A percentile compares a stretch with the other conserved stretches of the same genome.
These are phyloP conservation scores for Ceratocystis albifundus DNA, from an alignment of 2,329 filamentous ascomycete species.

Conservation along the genomic window DNA sequence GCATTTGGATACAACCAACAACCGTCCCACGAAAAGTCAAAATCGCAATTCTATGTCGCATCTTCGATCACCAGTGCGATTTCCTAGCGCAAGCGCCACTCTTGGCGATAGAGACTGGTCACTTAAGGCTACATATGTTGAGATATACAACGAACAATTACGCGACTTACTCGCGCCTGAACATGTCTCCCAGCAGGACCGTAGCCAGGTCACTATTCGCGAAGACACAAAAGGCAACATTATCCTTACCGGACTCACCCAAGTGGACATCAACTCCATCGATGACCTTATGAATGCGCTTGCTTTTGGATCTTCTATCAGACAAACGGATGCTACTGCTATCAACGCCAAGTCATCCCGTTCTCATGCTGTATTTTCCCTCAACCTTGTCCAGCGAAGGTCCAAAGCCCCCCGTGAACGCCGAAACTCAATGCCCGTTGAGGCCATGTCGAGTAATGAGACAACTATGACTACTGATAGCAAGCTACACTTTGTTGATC, in stretches of 20 bases:
- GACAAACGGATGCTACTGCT: constrained; percentile 91
- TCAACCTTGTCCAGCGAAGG: constrained; percentile 85
- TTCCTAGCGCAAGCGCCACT: constrained; percentile 43
- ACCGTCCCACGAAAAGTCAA: constrained; percentile 35
- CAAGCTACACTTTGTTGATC: constrained; percentile 96
- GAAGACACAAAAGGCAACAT: constrained; percentile 94
- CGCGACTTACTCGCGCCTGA: constrained; percentile 82
- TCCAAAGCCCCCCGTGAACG: constrained; percentile 56
- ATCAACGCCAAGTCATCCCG: constrained; percentile 97
- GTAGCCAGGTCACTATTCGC: constrained; percentile 73
- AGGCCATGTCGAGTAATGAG: constrained; percentile 60
- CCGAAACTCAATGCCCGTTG: constrained; percentile 73
- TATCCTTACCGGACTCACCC: constrained; percentile 76
- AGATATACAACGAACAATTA: constrained; percentile 96
- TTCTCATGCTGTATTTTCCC: constrained; percentile 91
- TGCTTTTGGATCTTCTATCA: constrained; percentile 84
- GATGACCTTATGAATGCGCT: constrained; percentile 83
- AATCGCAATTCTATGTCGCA: constrained; percentile 63
- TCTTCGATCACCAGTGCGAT: constrained; percentile 66
- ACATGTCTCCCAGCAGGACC: constrained; percentile 54
- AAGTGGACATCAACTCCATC: constrained; percentile 78
- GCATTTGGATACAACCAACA: constrained; percentile 55
- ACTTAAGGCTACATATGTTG: constrained; percentile 83
- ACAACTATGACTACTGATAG: constrained; percentile 79
- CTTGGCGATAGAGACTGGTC: constrained; percentile 70